Base-by-base conservation (phyloP, 2,329 filamentous ascomycete genomes). In the Juglanconis oblonga region DNA sequence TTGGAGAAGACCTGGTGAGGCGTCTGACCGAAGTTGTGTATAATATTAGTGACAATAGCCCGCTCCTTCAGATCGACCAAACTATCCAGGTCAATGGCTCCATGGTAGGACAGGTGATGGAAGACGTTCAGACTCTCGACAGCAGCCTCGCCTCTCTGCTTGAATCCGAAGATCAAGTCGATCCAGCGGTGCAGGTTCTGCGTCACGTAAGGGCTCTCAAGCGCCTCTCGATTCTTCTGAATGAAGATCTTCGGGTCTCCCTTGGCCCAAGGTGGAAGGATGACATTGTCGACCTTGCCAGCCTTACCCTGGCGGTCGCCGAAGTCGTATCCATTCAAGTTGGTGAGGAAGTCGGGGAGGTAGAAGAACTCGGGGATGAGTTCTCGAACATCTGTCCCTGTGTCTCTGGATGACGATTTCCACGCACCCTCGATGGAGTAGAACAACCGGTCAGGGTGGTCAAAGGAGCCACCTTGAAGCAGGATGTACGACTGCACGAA, bases 1-100 rank as follows among this genome's bases (percentile, higher is more conserved):
- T 89, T 88, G 49, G 86, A 84, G 72, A 98, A 99, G 14, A 98
- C 89, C 72, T 99, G 96, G 67, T 96, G 90, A 1, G 96, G 95
- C 1, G 96, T 99, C 73, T 99, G 95, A 0, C 95, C 95, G 73
- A 99, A 99, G 68, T 98, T 98, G 74, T 99, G 94, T 67, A 99
- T 98, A 66, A 97, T 96, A 38, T 92, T 92, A 57, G 97, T 97
- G 0, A 92, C 94, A 5, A 94, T 91, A 6, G 92, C 81, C 48
- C 92, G 84, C 73, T 98, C 93, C 58, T 94, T 86, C 0, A 91
- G 89, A 70, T 98, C 94, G 7, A 88, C 86, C 62, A 99, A 98
- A 55, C 87, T 88, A 72, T 99, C 95, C 4, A 99, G 79, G 71
- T 99, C 91, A 65, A 91, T 96, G 3, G 94, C 92, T 6, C 95